Conservation (phyloP, 2,329 filamentous ascomycete species). For the Cladophialophora carrionii region DNA sequence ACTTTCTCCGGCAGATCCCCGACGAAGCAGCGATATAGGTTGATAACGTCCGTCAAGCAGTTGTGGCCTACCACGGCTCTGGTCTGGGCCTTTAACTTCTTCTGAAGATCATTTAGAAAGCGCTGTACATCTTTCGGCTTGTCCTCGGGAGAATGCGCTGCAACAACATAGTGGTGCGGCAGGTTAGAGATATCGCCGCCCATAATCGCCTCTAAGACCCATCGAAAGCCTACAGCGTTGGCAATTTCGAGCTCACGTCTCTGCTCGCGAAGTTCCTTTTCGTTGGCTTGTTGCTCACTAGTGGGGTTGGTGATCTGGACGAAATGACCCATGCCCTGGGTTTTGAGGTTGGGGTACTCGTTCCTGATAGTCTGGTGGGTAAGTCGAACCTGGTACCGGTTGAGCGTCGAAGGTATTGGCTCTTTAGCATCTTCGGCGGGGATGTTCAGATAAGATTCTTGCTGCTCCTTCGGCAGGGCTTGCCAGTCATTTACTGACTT, state of each 20-base stretch:
- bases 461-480: conserved; percentile 49
- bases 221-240: conserved; percentile 50
- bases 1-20: conserved; percentile 60
- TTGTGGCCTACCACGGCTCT: conserved; percentile 65
- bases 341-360: conserved; percentile 56
- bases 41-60: conserved; percentile 65
- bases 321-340: conserved; percentile 45
- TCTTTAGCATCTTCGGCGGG: conserved; percentile 41
- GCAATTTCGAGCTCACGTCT: conserved; percentile 41
- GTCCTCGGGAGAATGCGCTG: conserved; percentile 37
- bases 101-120: conserved; percentile 44
- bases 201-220: conserved; percentile 52
- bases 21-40: conserved; percentile 63
- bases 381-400: conserved; percentile 65
- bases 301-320: conserved; percentile 49
- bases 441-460: conserved; percentile 52
- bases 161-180: conserved; percentile 42
- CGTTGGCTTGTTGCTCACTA: conserved; percentile 40
- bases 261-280: conserved; percentile 41
- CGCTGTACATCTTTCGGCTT: conserved; percentile 34
- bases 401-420: conserved; percentile 46
- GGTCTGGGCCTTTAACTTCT: conserved; percentile 51
- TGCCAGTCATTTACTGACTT: conserved; percentile 46
- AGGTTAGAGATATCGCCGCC: conserved; percentile 49
- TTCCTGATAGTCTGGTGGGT: conserved; percentile 68